These are phyloP conservation scores for Lomentospora prolificans DNA, from an alignment of 2,329 filamentous ascomycete genomes.

Conservation along the genomic window DNA sequence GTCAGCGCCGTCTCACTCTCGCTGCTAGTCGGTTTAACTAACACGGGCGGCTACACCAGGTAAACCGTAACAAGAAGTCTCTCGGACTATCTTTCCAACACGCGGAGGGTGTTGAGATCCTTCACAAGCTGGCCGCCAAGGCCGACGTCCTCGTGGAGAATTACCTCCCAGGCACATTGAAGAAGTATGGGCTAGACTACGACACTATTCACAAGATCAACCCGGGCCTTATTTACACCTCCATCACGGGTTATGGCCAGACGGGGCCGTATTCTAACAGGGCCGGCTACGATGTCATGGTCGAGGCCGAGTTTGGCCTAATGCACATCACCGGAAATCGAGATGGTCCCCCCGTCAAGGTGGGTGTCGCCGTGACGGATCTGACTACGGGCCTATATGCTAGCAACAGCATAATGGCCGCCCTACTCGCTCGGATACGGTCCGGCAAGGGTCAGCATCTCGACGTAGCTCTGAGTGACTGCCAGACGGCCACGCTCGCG, in stretches of 20 bases:
- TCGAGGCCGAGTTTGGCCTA: slow-evolving; percentile 92
- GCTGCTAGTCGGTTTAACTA: not conserved
- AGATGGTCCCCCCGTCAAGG: slow-evolving; percentile 88
- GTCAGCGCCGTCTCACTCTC: not conserved
- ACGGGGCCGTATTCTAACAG: slow-evolving; percentile 80
- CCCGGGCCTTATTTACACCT: slow-evolving; percentile 81
- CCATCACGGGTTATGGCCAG: slow-evolving; percentile 94
- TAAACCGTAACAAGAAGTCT: slow-evolving; percentile 96
- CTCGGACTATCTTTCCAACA: slow-evolving; percentile 86
- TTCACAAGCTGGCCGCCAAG: slow-evolving; percentile 73
- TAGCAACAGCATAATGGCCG: slow-evolving; percentile 91
- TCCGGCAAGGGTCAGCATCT: slow-evolving; percentile 84
- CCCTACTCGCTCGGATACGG: slow-evolving; percentile 63
- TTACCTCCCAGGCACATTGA: slow-evolving; percentile 80
- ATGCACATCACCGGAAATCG: slow-evolving; percentile 96
- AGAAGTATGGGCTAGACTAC: slow-evolving; percentile 89
- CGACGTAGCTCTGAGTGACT: slow-evolving; percentile 84
- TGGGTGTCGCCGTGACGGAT: slow-evolving; percentile 94
- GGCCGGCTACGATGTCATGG: slow-evolving; percentile 98
- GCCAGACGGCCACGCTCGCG: slow-evolving; percentile 86
- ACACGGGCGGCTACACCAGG: slow-evolving; percentile 35
- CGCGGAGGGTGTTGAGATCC: slow-evolving; percentile 69
- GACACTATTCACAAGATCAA: slow-evolving; percentile 72
- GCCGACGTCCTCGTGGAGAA: slow-evolving; percentile 96
- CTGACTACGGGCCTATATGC: slow-evolving; percentile 92